phyloP scores from a whole-genome alignment of 2,329 filamentous ascomycete species.

The Albophoma yamanashiensis region DNA sequence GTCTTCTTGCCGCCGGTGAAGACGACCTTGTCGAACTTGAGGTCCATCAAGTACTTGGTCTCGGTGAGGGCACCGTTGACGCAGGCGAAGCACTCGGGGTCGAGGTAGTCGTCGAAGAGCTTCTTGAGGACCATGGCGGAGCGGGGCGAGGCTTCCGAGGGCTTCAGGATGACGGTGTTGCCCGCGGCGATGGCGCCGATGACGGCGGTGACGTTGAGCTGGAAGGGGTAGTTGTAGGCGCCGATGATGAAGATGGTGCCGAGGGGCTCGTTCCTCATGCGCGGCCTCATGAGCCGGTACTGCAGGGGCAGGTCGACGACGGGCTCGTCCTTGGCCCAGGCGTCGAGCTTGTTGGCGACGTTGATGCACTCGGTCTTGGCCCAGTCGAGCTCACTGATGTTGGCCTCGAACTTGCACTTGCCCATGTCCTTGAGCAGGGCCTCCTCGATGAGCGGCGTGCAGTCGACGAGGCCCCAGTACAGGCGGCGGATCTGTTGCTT shows the following conservation, averaged over 20 bases:
- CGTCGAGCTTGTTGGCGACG: slow-evolving; percentile 64
- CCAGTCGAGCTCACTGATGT: slow-evolving; percentile 67
- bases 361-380: slow-evolving; percentile 72
- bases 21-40: slow-evolving; percentile 97
- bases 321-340: slow-evolving; percentile 75
- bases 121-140: slow-evolving; percentile 71
- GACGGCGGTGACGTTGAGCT: slow-evolving; percentile 66
- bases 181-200: slow-evolving; percentile 88
- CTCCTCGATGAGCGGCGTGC: slow-evolving; percentile 59
- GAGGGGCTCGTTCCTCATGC: slow-evolving; percentile 77
- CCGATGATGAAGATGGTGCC: slow-evolving; percentile 79
- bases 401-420: slow-evolving; percentile 67
- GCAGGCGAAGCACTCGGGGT: slow-evolving; percentile 63
- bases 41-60: slow-evolving; percentile 69
- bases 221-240: slow-evolving; percentile 88
- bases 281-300: slow-evolving; percentile 60
- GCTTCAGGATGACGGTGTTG: slow-evolving; percentile 84
- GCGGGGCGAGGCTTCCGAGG: slow-evolving; percentile 70
- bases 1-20: slow-evolving; percentile 78
- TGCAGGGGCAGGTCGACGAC: slow-evolving; percentile 57
- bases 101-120: slow-evolving; percentile 65
- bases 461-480: slow-evolving; percentile 86
- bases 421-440: slow-evolving; percentile 69
- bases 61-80: slow-evolving; percentile 76
- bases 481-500: slow-evolving; percentile 82